These are phyloP conservation scores for Curvularia hawaiiensis DNA, from an alignment of 2,329 filamentous ascomycete species.

Conservation along the genomic window DNA sequence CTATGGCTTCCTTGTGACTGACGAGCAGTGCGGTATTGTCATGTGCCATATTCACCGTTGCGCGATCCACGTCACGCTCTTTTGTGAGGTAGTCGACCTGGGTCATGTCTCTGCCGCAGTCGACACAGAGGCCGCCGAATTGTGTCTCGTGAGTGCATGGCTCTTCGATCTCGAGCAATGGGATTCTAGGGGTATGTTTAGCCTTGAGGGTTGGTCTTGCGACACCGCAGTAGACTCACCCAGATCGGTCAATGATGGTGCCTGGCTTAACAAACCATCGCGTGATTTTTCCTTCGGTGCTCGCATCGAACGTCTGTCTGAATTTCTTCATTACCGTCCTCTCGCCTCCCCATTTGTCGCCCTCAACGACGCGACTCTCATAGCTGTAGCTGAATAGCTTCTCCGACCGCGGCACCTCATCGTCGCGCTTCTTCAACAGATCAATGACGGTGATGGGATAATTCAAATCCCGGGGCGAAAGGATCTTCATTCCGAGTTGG, in stretches of 20 bases:
- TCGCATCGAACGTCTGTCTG: constrained; percentile 80
- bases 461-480: constrained; percentile 64
- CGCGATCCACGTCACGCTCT: constrained; percentile 77
- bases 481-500: constrained; percentile 53
- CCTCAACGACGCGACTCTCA: constrained; percentile 71
- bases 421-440: constrained; percentile 76
- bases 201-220: background rate
- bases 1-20: constrained; percentile 78
- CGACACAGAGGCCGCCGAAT: constrained; percentile 85
- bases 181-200: constrained; percentile 49
- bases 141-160: constrained; percentile 90
- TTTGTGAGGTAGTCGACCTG: constrained; percentile 84
- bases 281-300: constrained; percentile 77
- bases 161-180: constrained; percentile 81
- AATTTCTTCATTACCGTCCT: constrained; percentile 71
- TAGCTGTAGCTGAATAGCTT: constrained; percentile 87
- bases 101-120: constrained; percentile 97
- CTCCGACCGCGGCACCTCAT: constrained; percentile 76
- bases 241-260: constrained; percentile 60
- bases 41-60: constrained; percentile 93
- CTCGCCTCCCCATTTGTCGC: constrained; percentile 75
- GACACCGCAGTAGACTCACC: background rate
- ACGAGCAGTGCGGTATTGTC: constrained; percentile 87
- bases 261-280: constrained; percentile 75
- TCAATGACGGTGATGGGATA: constrained; percentile 94